Base-by-base conservation (phyloP, 192 early-diverging fungal species). In the Backusella westeae region DNA sequence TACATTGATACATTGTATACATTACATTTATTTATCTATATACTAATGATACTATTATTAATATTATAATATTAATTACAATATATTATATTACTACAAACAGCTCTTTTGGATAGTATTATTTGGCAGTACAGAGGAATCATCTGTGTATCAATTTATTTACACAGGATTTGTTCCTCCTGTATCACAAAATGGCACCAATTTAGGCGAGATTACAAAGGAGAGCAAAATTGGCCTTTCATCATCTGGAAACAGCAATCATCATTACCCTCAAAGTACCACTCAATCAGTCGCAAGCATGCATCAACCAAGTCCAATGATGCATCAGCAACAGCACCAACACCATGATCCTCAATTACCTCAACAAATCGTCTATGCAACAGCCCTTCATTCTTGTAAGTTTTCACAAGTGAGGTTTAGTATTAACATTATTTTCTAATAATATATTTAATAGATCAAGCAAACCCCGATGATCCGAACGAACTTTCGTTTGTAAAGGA, bases 401-500 rank as follows among this genome's bases (percentile, higher is more conserved):
- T 82, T 29, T 52, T 26, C 12, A 23, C 34, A 49, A 26, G 26
- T 10, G 34, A 29, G 29, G 23, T 38, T 68, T 56, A 66, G 59
- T 41, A 17, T 76, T 74, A 26, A 26, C n/a, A 41, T 72, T 44
- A 17, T 36, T 53, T 71, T 42, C 42, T 73, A 59, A 59, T 26
- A 59, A 59, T 59, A 59, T 26, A 59, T 23, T 23, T 23, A 63
- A 65, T 77, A 90, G 91, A 99, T 82, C 89, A 92, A 15, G 95
- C 97, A 34, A 98, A 94, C 83, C 90, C 91, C 0, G 92, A 93
- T 29, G 97, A 99, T 85, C 93, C 93, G 15, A 95, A 95, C 78
- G 97, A 99, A 81, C 80, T 99, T 8, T 92, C 92, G 6, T 96
- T 98, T 84, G 75, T 74, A 8, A 99, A 99, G 82, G 94, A 92